Evolutionary conservation across 192 early-diverging fungal genomes (phyloP).

Genomic region (Geranomyces variabilis): DNA sequence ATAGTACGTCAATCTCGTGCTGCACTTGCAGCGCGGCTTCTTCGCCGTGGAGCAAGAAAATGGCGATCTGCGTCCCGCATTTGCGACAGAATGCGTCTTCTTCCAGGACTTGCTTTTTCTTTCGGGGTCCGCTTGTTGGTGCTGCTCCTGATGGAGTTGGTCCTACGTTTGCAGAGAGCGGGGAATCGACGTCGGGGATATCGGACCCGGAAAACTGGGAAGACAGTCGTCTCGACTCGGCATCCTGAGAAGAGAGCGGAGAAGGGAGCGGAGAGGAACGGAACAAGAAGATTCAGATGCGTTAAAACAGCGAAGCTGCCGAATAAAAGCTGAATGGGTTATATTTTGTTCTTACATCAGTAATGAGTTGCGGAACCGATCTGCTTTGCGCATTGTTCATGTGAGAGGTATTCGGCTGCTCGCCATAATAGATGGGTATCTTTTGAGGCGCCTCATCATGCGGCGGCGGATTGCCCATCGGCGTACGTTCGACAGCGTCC

Average conservation of each 20-base stretch:
- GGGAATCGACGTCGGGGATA: not conserved
- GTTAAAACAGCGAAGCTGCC: too few species aligned
- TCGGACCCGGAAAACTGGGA: not conserved
- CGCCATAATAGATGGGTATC: not conserved
- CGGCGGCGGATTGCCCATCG: not conserved
- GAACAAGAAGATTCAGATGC: too few species aligned
- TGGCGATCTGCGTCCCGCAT: conserved; percentile 13
- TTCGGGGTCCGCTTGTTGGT: not conserved
- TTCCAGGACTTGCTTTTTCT: conserved; percentile 20
- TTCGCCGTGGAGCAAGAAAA: conserved; percentile 27
- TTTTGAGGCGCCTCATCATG: not conserved
- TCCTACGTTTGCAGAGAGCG: not conserved
- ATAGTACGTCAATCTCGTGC: conserved; percentile 23
- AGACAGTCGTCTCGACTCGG: not conserved
- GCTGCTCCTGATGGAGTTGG: not conserved
- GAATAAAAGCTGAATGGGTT: too few species aligned
- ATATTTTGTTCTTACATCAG: not conserved
- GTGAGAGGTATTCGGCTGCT: not conserved
- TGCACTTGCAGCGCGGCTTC: not conserved
- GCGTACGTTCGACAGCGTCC: not conserved
- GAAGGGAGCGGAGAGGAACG: too few species aligned
- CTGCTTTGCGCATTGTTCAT: not conserved
- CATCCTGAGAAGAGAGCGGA: not conserved
- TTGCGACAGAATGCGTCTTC: conserved; percentile 25
- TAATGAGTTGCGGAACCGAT: not conserved